Conservation (phyloP, 2,329 filamentous ascomycete genomes). For the Aspergillus amoenus region DNA sequence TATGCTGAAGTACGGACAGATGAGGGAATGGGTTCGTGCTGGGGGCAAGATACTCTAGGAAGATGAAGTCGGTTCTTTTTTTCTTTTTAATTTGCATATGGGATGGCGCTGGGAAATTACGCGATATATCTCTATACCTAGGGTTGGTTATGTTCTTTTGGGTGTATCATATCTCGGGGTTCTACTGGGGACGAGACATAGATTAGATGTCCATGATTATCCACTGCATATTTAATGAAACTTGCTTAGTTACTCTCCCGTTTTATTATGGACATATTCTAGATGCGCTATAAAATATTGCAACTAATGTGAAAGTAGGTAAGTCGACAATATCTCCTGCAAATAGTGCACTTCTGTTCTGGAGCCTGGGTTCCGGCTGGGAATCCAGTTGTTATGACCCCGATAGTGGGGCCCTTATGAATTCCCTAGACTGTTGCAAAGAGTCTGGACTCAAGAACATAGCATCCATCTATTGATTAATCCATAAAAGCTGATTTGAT, state of each 20-base stretch:
- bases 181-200: not conserved
- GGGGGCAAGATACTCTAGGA: slow-evolving; percentile 29
- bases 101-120: not conserved
- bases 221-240: not conserved
- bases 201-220: not conserved
- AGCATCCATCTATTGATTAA: too few relatives aligned
- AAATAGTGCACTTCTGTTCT: not conserved
- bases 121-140: not conserved
- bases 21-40: slow-evolving; percentile 39
- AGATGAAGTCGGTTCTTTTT: not conserved
- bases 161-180: slow-evolving; percentile 1
- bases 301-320: not conserved
- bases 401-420: not conserved
- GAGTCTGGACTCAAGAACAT: not conserved
- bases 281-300: not conserved
- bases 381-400: not conserved
- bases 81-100: not conserved
- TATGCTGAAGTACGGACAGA: slow-evolving; percentile 41
- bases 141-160: not conserved
- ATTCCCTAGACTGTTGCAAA: not conserved
- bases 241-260: not conserved
- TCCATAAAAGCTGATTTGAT: not conserved
- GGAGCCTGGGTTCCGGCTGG: not conserved
- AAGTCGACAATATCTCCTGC: not conserved
- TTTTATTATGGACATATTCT: not conserved